phyloP scores from a whole-genome alignment of 805 yeast species.

The Barnettozyma pratensis region DNA sequence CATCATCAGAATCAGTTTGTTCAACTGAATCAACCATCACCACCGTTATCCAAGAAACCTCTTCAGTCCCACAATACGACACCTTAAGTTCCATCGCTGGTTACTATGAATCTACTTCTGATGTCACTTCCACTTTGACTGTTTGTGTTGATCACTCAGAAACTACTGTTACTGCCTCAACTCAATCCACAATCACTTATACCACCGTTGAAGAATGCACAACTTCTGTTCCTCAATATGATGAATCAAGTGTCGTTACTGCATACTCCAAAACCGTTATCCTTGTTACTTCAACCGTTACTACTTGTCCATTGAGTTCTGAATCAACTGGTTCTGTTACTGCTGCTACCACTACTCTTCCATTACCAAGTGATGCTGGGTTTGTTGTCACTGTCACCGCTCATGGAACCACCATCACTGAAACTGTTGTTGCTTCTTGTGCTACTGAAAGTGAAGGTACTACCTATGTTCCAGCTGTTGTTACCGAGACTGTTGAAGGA shows the following conservation, averaged over 20 bases:
- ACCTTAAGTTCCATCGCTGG: constrained; percentile 4
- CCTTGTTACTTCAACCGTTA: constrained; percentile 2
- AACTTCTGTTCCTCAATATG: not conserved
- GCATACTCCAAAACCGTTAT: not conserved
- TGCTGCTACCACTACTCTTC: not conserved
- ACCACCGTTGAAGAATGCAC: not conserved
- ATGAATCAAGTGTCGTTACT: not conserved
- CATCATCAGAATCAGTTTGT: not conserved
- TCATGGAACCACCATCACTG: constrained; percentile 12
- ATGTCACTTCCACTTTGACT: not conserved
- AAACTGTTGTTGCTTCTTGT: not conserved
- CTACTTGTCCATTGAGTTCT: constrained; percentile 2
- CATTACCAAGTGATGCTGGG: not conserved
- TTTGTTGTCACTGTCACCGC: constrained; percentile 24
- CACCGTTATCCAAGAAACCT: constrained; percentile 7
- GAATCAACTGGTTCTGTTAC: constrained; percentile 2
- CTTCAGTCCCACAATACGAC: constrained; percentile 7
- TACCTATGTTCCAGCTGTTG: not conserved
- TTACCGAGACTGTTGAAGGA: not conserved
- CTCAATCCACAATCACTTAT: not conserved
- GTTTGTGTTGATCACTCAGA: not conserved
- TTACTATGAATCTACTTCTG: constrained; percentile 7
- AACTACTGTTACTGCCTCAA: constrained; percentile 1
- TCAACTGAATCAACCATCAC: constrained; percentile 1
- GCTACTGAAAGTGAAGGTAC: not conserved